Evolutionary conservation across 805 yeast genomes (phyloP).

Genomic region (Metschnikowia cubensis): DNA sequence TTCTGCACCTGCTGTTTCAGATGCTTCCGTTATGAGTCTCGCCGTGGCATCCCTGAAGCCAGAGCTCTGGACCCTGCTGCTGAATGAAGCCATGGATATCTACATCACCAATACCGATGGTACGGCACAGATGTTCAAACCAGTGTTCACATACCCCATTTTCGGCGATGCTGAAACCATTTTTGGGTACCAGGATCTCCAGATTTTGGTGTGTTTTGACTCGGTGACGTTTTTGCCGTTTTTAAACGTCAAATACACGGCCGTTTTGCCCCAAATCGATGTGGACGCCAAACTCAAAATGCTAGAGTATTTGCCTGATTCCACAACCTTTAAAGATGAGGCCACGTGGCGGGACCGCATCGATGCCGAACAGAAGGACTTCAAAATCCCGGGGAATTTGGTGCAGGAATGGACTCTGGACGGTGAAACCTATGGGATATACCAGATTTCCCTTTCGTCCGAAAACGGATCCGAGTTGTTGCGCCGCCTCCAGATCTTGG

Average conservation of each 20-base stretch:
- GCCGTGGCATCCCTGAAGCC: constrained; percentile 43
- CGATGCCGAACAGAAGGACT: constrained; percentile 44
- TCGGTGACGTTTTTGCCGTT: constrained; percentile 70
- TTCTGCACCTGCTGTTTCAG: no score
- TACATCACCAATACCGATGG: constrained; percentile 54
- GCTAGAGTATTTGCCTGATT: constrained; percentile 56
- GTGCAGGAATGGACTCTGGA: constrained; percentile 28
- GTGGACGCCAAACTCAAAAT: constrained; percentile 58
- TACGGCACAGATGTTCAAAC: constrained; percentile 59
- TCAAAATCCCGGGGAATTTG: constrained; percentile 39
- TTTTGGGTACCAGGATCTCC: constrained; percentile 73
- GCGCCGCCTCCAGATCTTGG: constrained; percentile 70
- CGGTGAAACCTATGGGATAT: constrained; percentile 47
- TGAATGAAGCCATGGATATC: constrained; percentile 63
- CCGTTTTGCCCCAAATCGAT: constrained; percentile 51
- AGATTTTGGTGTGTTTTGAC: constrained; percentile 67
- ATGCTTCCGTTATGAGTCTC: not conserved
- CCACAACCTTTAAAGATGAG: constrained; percentile 61
- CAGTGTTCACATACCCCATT: constrained; percentile 85
- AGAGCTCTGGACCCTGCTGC: constrained; percentile 69
- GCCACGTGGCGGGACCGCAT: constrained; percentile 58
- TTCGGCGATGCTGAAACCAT: constrained; percentile 89
- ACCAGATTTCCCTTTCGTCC: constrained; percentile 44
- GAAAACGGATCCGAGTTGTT: constrained; percentile 50
- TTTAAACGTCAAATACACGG: constrained; percentile 53